Percentiles rank a stretch among this genome's conserved stretches.
These are phyloP conservation scores for Eucalyptus polyanthemos DNA, from an alignment of 345 rosid genomes.

Conservation along the genomic window DNA sequence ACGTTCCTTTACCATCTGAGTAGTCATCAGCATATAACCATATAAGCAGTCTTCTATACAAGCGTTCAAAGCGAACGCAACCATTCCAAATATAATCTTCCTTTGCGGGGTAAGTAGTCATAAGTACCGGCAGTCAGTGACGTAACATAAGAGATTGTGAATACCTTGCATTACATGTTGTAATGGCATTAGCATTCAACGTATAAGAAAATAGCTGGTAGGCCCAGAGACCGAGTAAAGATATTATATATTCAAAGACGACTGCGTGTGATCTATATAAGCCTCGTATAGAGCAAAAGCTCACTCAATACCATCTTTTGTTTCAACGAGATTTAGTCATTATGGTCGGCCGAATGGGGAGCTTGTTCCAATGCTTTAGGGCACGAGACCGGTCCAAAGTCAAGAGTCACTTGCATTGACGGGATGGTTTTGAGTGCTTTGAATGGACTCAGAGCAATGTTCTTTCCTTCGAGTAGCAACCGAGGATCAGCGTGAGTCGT, in stretches of 20 bases:
- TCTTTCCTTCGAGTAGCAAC: background rate
- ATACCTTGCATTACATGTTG: background rate
- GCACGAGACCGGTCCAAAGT: background rate
- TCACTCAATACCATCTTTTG: background rate
- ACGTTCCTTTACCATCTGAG: background rate
- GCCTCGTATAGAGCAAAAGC: background rate
- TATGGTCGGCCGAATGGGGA: background rate
- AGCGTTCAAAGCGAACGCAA: background rate
- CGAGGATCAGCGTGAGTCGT: background rate
- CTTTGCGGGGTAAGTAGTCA: background rate
- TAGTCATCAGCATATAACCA: background rate
- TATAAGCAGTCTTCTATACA: background rate
- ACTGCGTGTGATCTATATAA: background rate
- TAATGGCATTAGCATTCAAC: background rate
- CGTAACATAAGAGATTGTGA: background rate
- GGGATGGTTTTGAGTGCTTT: background rate
- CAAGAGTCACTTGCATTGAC: background rate
- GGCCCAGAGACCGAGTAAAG: background rate
- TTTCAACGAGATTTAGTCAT: background rate
- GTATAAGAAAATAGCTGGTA: background rate
- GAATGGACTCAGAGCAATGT: background rate
- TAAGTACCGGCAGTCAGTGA: background rate
- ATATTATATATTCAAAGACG: background rate
- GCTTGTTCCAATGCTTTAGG: background rate
- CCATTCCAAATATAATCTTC: background rate